These are phyloP conservation scores for Penicillium sp. DNA, from an alignment of 2,329 filamentous ascomycete genomes.

Conservation along the genomic window DNA sequence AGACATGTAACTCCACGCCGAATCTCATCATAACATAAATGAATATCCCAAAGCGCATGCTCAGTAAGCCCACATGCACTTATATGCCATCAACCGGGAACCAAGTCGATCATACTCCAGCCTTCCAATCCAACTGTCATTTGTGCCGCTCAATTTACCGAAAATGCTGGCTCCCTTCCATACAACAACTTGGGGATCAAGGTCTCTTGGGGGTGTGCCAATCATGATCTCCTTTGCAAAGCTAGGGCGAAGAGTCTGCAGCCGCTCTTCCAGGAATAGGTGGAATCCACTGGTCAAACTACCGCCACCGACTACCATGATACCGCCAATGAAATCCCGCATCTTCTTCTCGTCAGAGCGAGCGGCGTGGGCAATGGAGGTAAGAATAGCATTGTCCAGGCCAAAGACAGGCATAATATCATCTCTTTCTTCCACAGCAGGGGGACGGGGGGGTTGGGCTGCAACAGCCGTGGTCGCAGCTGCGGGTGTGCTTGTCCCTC, in stretches of 20 bases:
- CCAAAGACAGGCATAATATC: conserved; percentile 77
- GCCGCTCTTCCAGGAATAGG: conserved; percentile 75
- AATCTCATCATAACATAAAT: conserved; percentile 9
- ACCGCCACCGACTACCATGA: conserved; percentile 87
- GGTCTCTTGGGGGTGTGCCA: conserved; percentile 74
- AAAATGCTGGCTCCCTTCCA: conserved; percentile 99
- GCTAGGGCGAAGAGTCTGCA: conserved; percentile 64
- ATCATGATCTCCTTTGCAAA: conserved; percentile 67
- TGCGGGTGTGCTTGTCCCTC: conserved; percentile 44
- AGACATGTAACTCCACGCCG: conserved; percentile 24
- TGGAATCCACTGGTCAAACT: conserved; percentile 78
- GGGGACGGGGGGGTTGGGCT: conserved; percentile 40
- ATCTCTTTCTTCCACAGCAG: conserved; percentile 64
- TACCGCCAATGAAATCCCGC: conserved; percentile 81
- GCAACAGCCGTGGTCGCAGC: conserved; percentile 26
- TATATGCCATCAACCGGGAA: conserved; percentile 77
- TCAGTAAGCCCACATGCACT: conserved; percentile 65
- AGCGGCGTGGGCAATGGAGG: conserved; percentile 81
- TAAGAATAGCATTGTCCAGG: conserved; percentile 85
- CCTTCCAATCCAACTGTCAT: conserved; percentile 90
- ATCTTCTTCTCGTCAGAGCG: conserved; percentile 90
- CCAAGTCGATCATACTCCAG: conserved; percentile 87
- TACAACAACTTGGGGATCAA: conserved; percentile 94
- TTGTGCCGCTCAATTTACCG: conserved; percentile 78
- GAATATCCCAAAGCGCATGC: conserved; percentile 7